phyloP scores from a whole-genome alignment of 2,329 filamentous ascomycete genomes.

The Ophiostoma perfectum region DNA sequence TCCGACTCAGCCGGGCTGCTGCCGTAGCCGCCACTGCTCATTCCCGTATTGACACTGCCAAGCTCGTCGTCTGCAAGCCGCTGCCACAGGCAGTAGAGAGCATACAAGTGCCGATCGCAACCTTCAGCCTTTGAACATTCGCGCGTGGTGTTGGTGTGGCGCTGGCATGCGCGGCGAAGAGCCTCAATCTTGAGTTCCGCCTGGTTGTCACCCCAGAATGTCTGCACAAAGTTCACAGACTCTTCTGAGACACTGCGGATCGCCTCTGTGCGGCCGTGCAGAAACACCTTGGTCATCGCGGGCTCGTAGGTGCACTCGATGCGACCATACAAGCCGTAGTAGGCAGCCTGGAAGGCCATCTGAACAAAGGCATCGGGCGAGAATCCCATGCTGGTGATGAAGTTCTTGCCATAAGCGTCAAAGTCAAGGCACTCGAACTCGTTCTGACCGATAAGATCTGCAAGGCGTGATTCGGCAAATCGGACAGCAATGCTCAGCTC shows the following conservation, averaged over 20 bases:
- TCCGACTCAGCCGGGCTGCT: conserved; percentile 39
- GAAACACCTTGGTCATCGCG: conserved; percentile 92
- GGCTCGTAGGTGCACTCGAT: conserved; percentile 96
- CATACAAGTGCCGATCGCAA: conserved; percentile 89
- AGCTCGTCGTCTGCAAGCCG: conserved; percentile 71
- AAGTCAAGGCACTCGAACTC: conserved; percentile 94
- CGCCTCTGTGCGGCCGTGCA: conserved; percentile 92
- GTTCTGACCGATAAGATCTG: conserved; percentile 92
- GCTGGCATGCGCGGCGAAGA: conserved; percentile 74
- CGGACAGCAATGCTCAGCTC: conserved; percentile 86
- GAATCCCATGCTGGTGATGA: conserved; percentile 94
- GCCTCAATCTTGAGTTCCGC: conserved; percentile 78
- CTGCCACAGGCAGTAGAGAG: conserved; percentile 92
- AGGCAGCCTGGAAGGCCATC: conserved; percentile 98
- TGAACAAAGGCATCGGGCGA: conserved; percentile 97
- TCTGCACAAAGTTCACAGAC: conserved; percentile 80
- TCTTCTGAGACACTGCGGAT: conserved; percentile 80
- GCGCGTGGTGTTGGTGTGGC: conserved; percentile 72
- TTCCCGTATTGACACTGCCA: conserved; percentile 42
- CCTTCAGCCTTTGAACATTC: conserved; percentile 87
- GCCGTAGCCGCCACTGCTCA: conserved; percentile 25
- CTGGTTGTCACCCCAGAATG: conserved; percentile 90
- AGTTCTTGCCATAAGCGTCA: conserved; percentile 85
- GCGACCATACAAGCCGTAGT: conserved; percentile 91
- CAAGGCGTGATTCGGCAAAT: conserved; percentile 89